Conservation (phyloP, 225 moss, liverwort and hornwort species). For the Polytrichum commune region DNA sequence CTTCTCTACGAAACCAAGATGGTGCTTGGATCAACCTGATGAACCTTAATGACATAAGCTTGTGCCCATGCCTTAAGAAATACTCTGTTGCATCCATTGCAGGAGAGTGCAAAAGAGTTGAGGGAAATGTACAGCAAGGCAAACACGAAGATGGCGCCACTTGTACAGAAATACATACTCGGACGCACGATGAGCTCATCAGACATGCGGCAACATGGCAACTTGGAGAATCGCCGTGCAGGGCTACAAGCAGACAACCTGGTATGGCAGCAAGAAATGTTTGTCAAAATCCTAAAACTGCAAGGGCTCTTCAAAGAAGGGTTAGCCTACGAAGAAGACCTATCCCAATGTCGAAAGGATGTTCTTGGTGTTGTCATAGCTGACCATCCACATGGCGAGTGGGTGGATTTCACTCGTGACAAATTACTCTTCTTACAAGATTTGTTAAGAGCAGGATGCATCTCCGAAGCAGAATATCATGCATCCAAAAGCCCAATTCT, state of each 20-base stretch:
- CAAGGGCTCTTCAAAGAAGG: conserved; percentile 56
- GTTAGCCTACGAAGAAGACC: conserved; percentile 26
- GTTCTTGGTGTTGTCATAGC: conserved; percentile 28
- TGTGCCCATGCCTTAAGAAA: no score
- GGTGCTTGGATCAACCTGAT: no score
- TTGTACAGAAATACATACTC: conserved; percentile 8
- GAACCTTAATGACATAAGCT: no score
- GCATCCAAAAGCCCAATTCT: conserved; percentile 42
- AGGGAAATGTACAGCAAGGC: conserved; percentile 8
- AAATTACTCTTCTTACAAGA: conserved; percentile 67
- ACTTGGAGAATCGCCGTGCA: conserved; percentile 27
- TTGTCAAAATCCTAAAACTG: conserved; percentile 45
- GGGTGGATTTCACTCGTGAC: conserved; percentile 60
- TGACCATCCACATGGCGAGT: conserved; percentile 54
- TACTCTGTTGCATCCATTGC: neutral
- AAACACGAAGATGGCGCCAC: conserved; percentile 12
- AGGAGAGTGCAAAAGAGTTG: conserved; percentile 13
- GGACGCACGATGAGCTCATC: neutral
- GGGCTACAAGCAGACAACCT: conserved; percentile 49
- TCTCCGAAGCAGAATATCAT: conserved; percentile 51
- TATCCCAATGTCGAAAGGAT: conserved; percentile 27
- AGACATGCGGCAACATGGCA: conserved; percentile 1
- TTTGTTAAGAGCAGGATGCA: conserved; percentile 42
- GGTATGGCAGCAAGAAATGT: conserved; percentile 69
- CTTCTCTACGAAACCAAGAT: no score